phyloP scores from a whole-genome alignment of 805 yeast genomes.

The Lachancea waltii region DNA sequence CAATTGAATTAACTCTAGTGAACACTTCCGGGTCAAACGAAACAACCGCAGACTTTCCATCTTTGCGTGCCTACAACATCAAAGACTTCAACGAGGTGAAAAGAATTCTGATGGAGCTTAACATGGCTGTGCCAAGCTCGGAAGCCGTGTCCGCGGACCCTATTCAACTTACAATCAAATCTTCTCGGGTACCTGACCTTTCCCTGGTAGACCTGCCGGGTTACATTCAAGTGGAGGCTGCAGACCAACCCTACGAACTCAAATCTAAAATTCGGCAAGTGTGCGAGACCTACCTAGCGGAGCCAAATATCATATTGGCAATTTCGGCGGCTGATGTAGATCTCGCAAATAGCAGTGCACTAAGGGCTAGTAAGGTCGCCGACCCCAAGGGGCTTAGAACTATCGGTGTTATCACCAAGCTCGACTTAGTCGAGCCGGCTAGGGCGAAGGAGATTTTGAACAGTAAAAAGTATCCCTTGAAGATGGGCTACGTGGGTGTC shows the following conservation, averaged over 20 bases:
- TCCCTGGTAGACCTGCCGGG: conserved; percentile 96
- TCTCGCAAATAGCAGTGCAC: conserved; percentile 90
- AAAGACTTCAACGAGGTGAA: conserved; percentile 89
- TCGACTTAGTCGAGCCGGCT: conserved; percentile 80
- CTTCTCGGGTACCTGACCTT: conserved; percentile 86
- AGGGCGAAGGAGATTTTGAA: conserved; percentile 60
- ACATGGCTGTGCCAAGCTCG: conserved; percentile 81
- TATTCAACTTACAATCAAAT: conserved; percentile 82
- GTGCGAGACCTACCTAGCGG: conserved; percentile 79
- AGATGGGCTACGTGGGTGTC: conserved; percentile 99
- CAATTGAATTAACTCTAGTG: conserved; percentile 88
- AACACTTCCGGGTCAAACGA: conserved; percentile 78
- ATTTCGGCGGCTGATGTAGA: conserved; percentile 98
- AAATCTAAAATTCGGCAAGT: conserved; percentile 71
- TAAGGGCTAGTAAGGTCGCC: conserved; percentile 78
- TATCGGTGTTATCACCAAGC: conserved; percentile 89
- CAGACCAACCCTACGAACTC: conserved; percentile 85
- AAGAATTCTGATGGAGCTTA: conserved; percentile 76
- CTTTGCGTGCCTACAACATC: conserved; percentile 70
- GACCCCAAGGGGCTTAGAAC: conserved; percentile 96
- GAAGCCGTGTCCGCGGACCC: conserved; percentile 93
- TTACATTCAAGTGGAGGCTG: conserved; percentile 92
- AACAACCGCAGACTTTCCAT: conserved; percentile 91
- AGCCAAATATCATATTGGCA: conserved; percentile 91
- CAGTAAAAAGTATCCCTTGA: conserved; percentile 80